A percentile compares a stretch with the other conserved stretches of the same genome.
Evolutionary conservation across 1,139 yeast species (phyloP).

Genomic region (Saccharomyces hybrid): DNA sequence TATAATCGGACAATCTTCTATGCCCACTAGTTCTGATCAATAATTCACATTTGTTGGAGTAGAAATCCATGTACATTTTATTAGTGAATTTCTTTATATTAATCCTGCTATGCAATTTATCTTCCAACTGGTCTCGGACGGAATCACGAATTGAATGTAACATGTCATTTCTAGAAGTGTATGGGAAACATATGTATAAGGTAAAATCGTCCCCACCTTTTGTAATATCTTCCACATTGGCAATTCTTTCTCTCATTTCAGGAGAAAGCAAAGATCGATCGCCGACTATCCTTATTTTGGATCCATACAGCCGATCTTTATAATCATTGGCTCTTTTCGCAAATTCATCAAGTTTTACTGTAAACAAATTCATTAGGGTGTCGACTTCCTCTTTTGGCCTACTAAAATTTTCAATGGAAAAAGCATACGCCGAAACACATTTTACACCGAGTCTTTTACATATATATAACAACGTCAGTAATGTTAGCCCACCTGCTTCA

Average conservation of each 20-base stretch:
- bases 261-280: conserved; percentile 56
- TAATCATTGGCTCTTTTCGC: conserved; percentile 23
- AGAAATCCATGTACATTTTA: conserved; percentile 51
- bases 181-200: conserved; percentile 86
- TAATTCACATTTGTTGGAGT: conserved; percentile 68
- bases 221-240: conserved; percentile 59
- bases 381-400: conserved; percentile 74
- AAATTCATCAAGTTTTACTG: conserved; percentile 46
- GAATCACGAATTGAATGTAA: conserved; percentile 51
- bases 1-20: conserved; percentile 74
- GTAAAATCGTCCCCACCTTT: conserved; percentile 40
- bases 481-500: conserved; percentile 75
- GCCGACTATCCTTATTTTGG: conserved; percentile 60
- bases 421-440: conserved; percentile 85
- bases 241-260: conserved; percentile 55
- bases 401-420: conserved; percentile 89
- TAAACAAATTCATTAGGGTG: conserved; percentile 72
- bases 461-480: conserved; percentile 41
- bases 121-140: conserved; percentile 27
- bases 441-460: conserved; percentile 55
- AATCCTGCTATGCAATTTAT: conserved; percentile 18
- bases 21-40: conserved; percentile 85
- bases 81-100: conserved; percentile 39
- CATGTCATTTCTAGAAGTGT: conserved; percentile 90
- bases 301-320: conserved; percentile 49